Evolutionary conservation across 108 stramenopile species (phyloP).

Genomic region (Cylindrotheca closterium): DNA sequence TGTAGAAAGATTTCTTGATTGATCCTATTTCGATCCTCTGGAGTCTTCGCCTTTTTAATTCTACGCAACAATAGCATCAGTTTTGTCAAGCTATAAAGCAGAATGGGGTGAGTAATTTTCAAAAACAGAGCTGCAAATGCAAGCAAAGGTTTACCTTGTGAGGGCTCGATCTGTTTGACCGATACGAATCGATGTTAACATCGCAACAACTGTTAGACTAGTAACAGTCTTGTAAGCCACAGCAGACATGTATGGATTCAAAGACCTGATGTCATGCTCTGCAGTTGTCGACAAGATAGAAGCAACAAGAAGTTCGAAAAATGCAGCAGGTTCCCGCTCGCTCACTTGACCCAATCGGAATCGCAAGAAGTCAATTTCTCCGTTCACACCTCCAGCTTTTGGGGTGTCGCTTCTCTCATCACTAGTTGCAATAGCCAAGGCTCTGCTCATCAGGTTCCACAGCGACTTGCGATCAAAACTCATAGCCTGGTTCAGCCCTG

Average conservation of each 20-base stretch:
- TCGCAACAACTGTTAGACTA: conserved; percentile 86
- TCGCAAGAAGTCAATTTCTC: conserved; percentile 79
- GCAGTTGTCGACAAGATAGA: conserved; percentile 83
- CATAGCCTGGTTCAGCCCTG: conserved; percentile 83
- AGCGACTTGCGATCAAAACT: conserved; percentile 89
- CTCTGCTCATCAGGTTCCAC: conserved; percentile 86
- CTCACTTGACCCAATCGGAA: conserved; percentile 89
- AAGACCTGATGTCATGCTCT: conserved; percentile 82
- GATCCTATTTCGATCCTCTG: conserved; percentile 46
- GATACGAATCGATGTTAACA: conserved; percentile 89
- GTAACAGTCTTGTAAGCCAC: conserved; percentile 86
- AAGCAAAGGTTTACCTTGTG: conserved; percentile 52
- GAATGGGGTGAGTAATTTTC: background rate
- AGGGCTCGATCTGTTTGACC: conserved; percentile 85
- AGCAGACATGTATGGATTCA: conserved; percentile 86
- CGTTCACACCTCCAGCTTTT: conserved; percentile 47
- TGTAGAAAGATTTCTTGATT: conserved; percentile 84
- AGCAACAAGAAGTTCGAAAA: conserved; percentile 90
- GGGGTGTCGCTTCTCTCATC: conserved; percentile 86
- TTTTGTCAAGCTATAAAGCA: conserved; percentile 46
- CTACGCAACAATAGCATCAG: conserved; percentile 66
- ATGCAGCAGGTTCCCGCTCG: conserved; percentile 84
- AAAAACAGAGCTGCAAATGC: background rate
- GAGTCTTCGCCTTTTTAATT: conserved; percentile 58
- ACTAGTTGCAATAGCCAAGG: conserved; percentile 86